A percentile compares a stretch with the other conserved stretches of the same genome.
Evolutionary conservation across 139 green algal genomes (phyloP).

Genomic region (Chlamydomonas sp.): DNA sequence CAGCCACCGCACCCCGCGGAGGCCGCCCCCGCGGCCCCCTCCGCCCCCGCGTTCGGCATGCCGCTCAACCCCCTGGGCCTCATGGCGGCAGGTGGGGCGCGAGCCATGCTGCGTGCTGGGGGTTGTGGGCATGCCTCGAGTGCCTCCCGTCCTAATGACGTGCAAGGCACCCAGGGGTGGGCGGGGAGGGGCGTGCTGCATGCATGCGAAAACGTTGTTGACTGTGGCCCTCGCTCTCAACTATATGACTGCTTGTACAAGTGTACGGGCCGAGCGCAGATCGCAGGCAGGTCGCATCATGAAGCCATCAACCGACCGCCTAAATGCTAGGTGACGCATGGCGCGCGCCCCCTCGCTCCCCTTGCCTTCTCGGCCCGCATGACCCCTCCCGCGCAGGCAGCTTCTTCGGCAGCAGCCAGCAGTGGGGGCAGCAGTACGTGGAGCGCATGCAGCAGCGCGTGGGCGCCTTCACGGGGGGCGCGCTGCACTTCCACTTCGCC

Average conservation of each 20-base stretch:
- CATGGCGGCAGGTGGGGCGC: slow-evolving; percentile 23
- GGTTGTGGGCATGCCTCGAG: neutral
- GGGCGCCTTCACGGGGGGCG: slow-evolving; percentile 67
- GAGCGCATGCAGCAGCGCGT: slow-evolving; percentile 73
- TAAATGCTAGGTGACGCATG: neutral
- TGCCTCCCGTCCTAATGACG: neutral
- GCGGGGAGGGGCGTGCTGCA: too few species aligned
- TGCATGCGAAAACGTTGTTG: too few species aligned
- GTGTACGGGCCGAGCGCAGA: too few species aligned
- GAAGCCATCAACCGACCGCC: neutral
- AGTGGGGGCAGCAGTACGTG: slow-evolving; percentile 66
- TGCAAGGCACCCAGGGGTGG: too few species aligned
- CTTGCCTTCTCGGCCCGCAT: neutral
- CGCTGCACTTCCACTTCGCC: slow-evolving; percentile 89
- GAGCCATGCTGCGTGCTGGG: neutral
- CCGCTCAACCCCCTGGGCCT: slow-evolving; percentile 28
- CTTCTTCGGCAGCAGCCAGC: slow-evolving; percentile 40
- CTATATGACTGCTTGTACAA: too few species aligned
- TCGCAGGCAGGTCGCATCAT: too few species aligned
- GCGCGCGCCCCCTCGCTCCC: neutral
- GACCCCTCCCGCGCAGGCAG: slow-evolving; percentile 1
- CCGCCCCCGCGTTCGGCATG: neutral
- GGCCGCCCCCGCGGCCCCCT: neutral
- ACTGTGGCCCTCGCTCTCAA: too few species aligned
- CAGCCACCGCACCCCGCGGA: neutral